Conservation (phyloP, 129 eudicot genomes). For the Flaveria robusta region DNA sequence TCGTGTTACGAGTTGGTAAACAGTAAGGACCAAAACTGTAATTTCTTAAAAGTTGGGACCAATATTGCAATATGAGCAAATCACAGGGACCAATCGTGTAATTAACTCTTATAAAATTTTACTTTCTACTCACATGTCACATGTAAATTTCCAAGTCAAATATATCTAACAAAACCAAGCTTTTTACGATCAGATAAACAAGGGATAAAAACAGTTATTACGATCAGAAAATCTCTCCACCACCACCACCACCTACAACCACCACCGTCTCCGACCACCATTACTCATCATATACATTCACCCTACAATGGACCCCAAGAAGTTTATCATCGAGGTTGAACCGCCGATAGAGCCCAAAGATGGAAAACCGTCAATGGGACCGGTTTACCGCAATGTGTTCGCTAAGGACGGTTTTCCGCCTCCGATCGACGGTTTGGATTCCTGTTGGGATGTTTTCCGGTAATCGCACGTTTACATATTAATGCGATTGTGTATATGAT, state of each 20-base stretch:
- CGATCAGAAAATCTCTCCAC: constrained; percentile 36
- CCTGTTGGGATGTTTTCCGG: constrained; percentile 96
- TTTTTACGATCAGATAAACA: background rate
- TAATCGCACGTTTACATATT: constrained; percentile 1
- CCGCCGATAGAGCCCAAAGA: constrained; percentile 56
- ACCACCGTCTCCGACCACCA: constrained; percentile 2
- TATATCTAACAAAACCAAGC: background rate
- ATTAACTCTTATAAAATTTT: too few relatives aligned
- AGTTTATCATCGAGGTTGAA: constrained; percentile 60
- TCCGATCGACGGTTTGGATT: constrained; percentile 58
- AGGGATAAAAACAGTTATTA: background rate
- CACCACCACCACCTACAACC: constrained; percentile 20
- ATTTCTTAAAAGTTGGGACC: too few relatives aligned
- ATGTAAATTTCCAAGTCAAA: too few relatives aligned
- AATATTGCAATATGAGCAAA: too few relatives aligned
- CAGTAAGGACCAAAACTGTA: too few relatives aligned
- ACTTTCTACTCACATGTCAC: too few relatives aligned
- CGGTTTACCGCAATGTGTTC: constrained; percentile 65
- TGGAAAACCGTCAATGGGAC: constrained; percentile 77
- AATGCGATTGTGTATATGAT: too few relatives aligned
- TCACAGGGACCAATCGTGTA: too few relatives aligned
- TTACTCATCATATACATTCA: constrained; percentile 13
- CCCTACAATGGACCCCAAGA: constrained; percentile 51
- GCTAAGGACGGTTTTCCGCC: constrained; percentile 77
- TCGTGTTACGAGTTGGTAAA: too few relatives aligned